Evolutionary conservation across 768 basidiomycete genomes (phyloP).

Genomic region (Rhizopogon vinicolor): DNA sequence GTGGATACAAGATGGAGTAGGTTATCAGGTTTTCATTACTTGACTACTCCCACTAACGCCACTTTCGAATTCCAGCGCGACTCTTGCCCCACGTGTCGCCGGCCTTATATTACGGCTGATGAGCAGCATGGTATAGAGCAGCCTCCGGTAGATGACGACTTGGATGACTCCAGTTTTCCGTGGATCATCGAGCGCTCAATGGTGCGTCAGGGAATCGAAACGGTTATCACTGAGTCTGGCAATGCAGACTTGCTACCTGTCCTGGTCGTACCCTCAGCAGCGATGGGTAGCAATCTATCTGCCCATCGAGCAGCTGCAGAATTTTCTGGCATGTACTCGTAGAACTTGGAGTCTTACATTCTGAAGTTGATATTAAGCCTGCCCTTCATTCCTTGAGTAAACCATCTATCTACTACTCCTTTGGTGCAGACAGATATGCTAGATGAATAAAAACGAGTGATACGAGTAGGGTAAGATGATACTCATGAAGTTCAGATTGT

Average conservation of each 20-base stretch:
- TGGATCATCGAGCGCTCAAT: slow-evolving; percentile 17
- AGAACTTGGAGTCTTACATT: slow-evolving; percentile 3
- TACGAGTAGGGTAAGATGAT: slow-evolving; percentile 16
- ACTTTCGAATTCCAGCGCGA: slow-evolving; percentile 37
- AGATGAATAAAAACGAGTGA: slow-evolving; percentile 9
- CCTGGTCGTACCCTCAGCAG: slow-evolving; percentile 11
- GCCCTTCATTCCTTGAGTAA: slow-evolving; percentile 13
- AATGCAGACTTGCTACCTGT: slow-evolving; percentile 13
- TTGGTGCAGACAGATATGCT: slow-evolving; percentile 17
- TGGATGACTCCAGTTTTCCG: slow-evolving; percentile 15
- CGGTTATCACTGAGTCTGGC: slow-evolving; percentile 2
- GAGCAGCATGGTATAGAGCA: slow-evolving; percentile 9
- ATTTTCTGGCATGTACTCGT: slow-evolving; percentile 59
- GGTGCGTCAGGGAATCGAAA: slow-evolving; percentile 1
- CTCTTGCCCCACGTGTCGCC: slow-evolving; percentile 66
- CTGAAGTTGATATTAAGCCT: slow-evolving; percentile 8
- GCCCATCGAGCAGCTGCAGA: slow-evolving; percentile 8
- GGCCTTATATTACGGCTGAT: slow-evolving; percentile 30
- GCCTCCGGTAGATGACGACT: neutral
- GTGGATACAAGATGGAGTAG: slow-evolving; percentile 58
- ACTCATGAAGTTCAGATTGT: slow-evolving; percentile 16
- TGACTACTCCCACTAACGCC: neutral
- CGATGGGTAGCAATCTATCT: slow-evolving; percentile 1
- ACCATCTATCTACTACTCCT: slow-evolving; percentile 19
- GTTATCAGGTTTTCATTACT: slow-evolving; percentile 14